These are phyloP conservation scores for Geotrichum candidum DNA, from an alignment of 1,139 yeast genomes.

Conservation along the genomic window DNA sequence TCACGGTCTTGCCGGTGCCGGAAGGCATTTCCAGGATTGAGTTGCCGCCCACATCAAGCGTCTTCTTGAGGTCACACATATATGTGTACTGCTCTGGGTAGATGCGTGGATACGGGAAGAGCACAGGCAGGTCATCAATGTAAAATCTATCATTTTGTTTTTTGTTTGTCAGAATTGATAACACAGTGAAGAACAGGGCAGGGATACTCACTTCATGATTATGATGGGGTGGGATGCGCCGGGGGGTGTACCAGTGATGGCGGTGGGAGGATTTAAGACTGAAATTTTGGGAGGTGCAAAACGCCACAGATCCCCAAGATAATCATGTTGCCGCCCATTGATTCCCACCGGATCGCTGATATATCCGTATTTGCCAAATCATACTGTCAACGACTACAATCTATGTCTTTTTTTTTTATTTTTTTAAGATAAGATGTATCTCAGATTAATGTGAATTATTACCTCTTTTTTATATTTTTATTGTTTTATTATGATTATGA, in stretches of 20 bases:
- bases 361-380: no score
- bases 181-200: background rate
- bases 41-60: conserved; percentile 95
- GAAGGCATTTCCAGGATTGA: conserved; percentile 98
- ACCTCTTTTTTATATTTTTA: background rate
- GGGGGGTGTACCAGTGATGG: background rate
- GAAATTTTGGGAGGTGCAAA: background rate
- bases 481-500: no score
- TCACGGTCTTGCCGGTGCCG: conserved; percentile 98
- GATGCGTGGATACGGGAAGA: conserved; percentile 94
- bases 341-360: background rate
- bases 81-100: conserved; percentile 98
- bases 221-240: background rate
- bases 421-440: no score
- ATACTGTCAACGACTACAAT: no score
- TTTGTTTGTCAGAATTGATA: background rate
- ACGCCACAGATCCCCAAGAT: background rate
- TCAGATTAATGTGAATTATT: no score
- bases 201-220: background rate
- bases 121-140: conserved; percentile 90
- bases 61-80: conserved; percentile 75
- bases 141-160: conserved; percentile 41
- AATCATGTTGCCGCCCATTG: background rate
- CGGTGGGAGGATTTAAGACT: background rate
- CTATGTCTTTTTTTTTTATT: no score